A percentile compares a stretch with the other conserved stretches of the same genome.
Conservation (phyloP, 331 rosid species). For the Dryas integrifolia region DNA sequence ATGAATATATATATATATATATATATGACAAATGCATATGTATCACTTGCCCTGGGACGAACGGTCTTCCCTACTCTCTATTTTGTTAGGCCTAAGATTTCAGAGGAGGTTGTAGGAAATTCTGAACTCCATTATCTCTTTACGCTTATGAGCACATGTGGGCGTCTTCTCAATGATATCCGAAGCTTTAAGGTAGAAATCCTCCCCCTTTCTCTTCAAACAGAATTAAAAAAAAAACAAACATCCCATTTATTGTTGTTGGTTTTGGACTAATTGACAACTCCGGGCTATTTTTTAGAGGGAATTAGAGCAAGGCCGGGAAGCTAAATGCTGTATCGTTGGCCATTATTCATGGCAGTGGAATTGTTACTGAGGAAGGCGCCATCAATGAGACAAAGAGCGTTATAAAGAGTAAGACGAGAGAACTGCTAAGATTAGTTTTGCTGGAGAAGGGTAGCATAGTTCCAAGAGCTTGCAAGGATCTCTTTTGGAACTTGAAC, state of each 20-base stretch:
- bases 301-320: constrained; percentile 70
- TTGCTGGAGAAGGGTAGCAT: constrained; percentile 50
- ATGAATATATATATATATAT: constrained; percentile 79
- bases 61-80: constrained; percentile 74
- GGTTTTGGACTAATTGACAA: constrained; percentile 6
- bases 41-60: constrained; percentile 71
- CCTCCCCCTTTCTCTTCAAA: neutral
- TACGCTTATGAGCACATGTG: constrained; percentile 55
- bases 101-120: constrained; percentile 34
- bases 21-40: constrained; percentile 54
- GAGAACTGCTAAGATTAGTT: constrained; percentile 61
- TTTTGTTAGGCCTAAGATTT: constrained; percentile 70
- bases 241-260: neutral
- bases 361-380: constrained; percentile 42
- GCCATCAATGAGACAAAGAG: constrained; percentile 37
- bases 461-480: constrained; percentile 80
- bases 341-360: constrained; percentile 35
- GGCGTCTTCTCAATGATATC: constrained; percentile 81
- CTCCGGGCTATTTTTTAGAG: constrained; percentile 43
- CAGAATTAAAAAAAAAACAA: neutral
- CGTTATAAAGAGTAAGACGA: constrained; percentile 36
- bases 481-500: constrained; percentile 77
- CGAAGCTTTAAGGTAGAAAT: constrained; percentile 51
- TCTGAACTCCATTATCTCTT: constrained; percentile 43
- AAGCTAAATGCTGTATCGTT: constrained; percentile 58